Base-by-base conservation (phyloP, 1,284 basidiomycete species). In the Pseudozyma tsukubaensis region DNA sequence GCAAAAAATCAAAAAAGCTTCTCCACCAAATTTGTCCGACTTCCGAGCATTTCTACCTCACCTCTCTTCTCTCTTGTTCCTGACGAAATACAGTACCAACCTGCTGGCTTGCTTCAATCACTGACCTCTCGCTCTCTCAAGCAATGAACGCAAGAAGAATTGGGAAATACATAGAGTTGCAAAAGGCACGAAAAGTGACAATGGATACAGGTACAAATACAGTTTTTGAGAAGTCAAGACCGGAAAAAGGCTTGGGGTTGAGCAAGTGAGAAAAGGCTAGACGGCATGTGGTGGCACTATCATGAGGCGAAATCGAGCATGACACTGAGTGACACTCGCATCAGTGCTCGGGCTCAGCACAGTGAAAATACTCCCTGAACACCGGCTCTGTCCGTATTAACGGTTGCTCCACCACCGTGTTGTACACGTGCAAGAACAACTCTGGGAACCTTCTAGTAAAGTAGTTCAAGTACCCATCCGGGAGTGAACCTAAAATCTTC, bases 371-470 rank as follows among this genome's bases (percentile, higher is more conserved):
- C 37, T 63, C 60, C 32, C 60, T 59, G 48, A 83, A 83, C 19
- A 69, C 61, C 16, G 76, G 63, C 61, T 83, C 82, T 35, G 60
- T 67, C 40, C 70, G 69, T 9, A 83, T 65, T 36, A 79, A 45
- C 29, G 76, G 77, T 54, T 84, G 80, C n/a, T 78, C 62, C 18
- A 88, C 87, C 61, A 99, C 88, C 71, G 94, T 93, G 24, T 87
- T 85, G 82, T 97, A 91, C 39, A 98, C 94, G 84, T 98, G 95
- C 70, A 97, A 86, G 87, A 99, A 94, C 18, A 99, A 88, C 39
- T 86, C 87, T 5, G 96, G 96, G 86, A 92, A 99, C n/a, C 94
- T 90, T 43, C 89, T 88, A 0, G 94, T 97, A 84, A 98, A 99
- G 86, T 98, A 99, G 4, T 88, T 86, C 59, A 99, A 86, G 87